Conservation (phyloP, 306 rosid genomes). For the Trifolium pratense region DNA sequence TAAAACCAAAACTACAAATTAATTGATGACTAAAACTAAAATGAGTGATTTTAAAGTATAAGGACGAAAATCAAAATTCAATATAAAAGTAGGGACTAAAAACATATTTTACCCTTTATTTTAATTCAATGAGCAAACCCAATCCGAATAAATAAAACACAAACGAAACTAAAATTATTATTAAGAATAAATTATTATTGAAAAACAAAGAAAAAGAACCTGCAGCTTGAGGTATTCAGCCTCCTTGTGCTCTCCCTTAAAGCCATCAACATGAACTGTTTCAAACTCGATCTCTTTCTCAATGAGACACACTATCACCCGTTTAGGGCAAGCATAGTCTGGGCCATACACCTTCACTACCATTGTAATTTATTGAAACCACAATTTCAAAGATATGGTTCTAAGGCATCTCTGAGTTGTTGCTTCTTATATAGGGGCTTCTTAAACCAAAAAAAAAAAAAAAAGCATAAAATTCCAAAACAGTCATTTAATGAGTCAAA, state of each 20-base stretch:
- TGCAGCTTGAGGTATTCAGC: slow-evolving; percentile 53
- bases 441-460: too few relatives aligned
- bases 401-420: not conserved
- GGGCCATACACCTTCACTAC: slow-evolving; percentile 63
- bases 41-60: too few relatives aligned
- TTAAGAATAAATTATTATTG: too few relatives aligned
- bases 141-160: not conserved
- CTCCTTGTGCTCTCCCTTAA: slow-evolving; percentile 50
- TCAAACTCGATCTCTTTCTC: slow-evolving; percentile 61
- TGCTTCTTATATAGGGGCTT: slow-evolving; percentile 31
- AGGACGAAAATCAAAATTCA: too few relatives aligned
- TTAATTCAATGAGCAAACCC: too few relatives aligned
- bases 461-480: not conserved
- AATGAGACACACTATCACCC: slow-evolving; percentile 52
- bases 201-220: slow-evolving; percentile 30
- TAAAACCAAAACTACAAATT: too few relatives aligned
- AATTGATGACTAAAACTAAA: too few relatives aligned
- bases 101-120: too few relatives aligned
- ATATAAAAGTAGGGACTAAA: too few relatives aligned
- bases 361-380: slow-evolving; percentile 30
- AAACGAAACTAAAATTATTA: not conserved
- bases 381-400: not conserved
- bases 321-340: slow-evolving; percentile 46
- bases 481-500: too few relatives aligned
- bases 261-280: slow-evolving; percentile 49